Evolutionary conservation across 2,329 filamentous ascomycete genomes (phyloP).

Genomic region (Microsporum audouinii): DNA sequence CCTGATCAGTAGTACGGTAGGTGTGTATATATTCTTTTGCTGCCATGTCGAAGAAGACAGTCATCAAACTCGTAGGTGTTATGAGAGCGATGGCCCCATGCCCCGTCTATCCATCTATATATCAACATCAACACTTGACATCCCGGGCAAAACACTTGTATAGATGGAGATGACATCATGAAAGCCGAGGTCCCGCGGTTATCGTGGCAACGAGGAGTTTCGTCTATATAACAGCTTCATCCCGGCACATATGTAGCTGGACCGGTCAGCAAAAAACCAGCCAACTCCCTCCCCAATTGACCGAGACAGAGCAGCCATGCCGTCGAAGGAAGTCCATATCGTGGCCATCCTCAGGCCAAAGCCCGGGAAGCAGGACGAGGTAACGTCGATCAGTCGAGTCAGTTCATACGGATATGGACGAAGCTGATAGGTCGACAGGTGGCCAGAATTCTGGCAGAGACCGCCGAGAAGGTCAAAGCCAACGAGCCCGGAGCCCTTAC

Average conservation of each 20-base stretch:
- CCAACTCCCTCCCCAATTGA: background rate
- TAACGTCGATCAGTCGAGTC: constrained; percentile 10
- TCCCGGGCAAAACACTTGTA: background rate
- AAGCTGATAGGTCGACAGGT: constrained; percentile 16
- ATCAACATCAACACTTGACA: too few relatives aligned
- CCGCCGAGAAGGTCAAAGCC: constrained; percentile 22
- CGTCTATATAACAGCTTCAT: background rate
- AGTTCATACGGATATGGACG: background rate
- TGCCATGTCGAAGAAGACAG: background rate
- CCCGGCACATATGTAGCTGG: background rate
- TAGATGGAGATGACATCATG: background rate
- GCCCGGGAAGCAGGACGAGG: constrained; percentile 25
- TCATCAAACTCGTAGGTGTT: background rate
- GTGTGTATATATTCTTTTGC: background rate
- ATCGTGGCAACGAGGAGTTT: background rate
- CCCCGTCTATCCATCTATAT: background rate
- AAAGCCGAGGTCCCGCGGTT: background rate
- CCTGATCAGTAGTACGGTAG: background rate
- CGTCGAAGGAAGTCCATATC: constrained; percentile 22
- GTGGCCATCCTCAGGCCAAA: constrained; percentile 22
- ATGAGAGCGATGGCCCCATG: too few relatives aligned
- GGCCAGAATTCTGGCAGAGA: constrained; percentile 17
- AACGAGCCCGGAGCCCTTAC: constrained; percentile 24
- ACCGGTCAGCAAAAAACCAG: background rate
- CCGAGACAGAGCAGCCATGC: constrained; percentile 15